phyloP scores from a whole-genome alignment of 768 basidiomycete species.

The Favolaschia claudopus region DNA sequence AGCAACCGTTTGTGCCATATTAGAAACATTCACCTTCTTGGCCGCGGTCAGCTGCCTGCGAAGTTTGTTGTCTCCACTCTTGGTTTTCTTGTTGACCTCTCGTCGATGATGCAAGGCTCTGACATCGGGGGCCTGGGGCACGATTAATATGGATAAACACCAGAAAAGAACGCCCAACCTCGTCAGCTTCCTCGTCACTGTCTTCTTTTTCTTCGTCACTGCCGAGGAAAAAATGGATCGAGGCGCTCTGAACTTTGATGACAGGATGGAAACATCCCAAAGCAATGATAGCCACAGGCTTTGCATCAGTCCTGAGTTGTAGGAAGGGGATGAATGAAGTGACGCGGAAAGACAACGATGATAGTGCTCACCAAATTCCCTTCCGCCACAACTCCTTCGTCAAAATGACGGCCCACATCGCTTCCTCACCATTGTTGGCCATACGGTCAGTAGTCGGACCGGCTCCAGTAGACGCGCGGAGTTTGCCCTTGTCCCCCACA shows the following conservation, averaged over 20 bases:
- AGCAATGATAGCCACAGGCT: slow-evolving; percentile 91
- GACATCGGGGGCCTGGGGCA: slow-evolving; percentile 65
- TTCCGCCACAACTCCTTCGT: slow-evolving; percentile 96
- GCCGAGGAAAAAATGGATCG: slow-evolving; percentile 96
- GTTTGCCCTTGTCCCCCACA: slow-evolving; percentile 83
- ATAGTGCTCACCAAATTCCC: slow-evolving; percentile 71
- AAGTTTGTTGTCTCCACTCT: slow-evolving; percentile 82
- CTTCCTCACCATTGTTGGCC: slow-evolving; percentile 74
- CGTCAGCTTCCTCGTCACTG: slow-evolving; percentile 75
- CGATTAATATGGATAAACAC: background rate
- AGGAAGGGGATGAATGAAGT: background rate
- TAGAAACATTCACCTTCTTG: slow-evolving; percentile 64
- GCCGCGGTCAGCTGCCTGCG: slow-evolving; percentile 74
- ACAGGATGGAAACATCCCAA: slow-evolving; percentile 94
- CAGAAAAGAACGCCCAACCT: slow-evolving; percentile 39
- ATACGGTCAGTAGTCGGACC: slow-evolving; percentile 47
- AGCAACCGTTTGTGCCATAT: background rate
- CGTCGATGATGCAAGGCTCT: slow-evolving; percentile 82
- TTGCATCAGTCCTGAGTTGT: slow-evolving; percentile 82
- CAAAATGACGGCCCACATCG: slow-evolving; percentile 96
- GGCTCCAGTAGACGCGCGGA: slow-evolving; percentile 52
- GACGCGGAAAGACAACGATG: too few species aligned
- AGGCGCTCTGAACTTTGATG: slow-evolving; percentile 92
- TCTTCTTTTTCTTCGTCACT: slow-evolving; percentile 79
- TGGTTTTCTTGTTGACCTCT: slow-evolving; percentile 94